phyloP scores from a whole-genome alignment of 2,329 filamentous ascomycete genomes.

The Xylaria sp. region DNA sequence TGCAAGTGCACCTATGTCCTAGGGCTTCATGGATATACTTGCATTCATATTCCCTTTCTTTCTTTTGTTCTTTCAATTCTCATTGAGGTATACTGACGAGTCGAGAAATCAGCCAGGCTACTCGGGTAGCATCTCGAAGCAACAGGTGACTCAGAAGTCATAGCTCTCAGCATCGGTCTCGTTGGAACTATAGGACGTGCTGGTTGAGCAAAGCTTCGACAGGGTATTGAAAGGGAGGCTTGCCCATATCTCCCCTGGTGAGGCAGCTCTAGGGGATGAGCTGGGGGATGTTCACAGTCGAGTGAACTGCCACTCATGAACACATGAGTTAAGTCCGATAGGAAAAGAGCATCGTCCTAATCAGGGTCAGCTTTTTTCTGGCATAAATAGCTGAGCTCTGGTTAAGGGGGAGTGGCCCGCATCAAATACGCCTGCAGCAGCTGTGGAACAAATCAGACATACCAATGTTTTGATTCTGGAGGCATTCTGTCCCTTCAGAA shows the following conservation, averaged over 20 bases:
- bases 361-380: background rate
- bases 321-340: background rate
- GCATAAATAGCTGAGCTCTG: background rate
- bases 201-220: background rate
- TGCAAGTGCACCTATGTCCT: background rate
- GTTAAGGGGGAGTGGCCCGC: background rate
- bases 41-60: background rate
- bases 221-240: background rate
- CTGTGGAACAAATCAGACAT: too few relatives aligned
- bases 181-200: background rate
- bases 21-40: background rate
- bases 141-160: background rate
- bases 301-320: background rate
- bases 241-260: background rate
- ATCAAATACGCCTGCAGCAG: too few relatives aligned
- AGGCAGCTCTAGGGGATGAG: background rate
- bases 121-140: background rate
- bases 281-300: background rate
- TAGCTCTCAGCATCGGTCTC: background rate
- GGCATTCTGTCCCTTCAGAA: too few relatives aligned
- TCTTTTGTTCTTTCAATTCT: background rate
- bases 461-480: background rate
- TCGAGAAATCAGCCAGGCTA: background rate
- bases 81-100: conserved; percentile 9
- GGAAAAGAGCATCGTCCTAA: background rate